phyloP scores from a whole-genome alignment of 495 filamentous ascomycete genomes.

The Trichoderma reesei region DNA sequence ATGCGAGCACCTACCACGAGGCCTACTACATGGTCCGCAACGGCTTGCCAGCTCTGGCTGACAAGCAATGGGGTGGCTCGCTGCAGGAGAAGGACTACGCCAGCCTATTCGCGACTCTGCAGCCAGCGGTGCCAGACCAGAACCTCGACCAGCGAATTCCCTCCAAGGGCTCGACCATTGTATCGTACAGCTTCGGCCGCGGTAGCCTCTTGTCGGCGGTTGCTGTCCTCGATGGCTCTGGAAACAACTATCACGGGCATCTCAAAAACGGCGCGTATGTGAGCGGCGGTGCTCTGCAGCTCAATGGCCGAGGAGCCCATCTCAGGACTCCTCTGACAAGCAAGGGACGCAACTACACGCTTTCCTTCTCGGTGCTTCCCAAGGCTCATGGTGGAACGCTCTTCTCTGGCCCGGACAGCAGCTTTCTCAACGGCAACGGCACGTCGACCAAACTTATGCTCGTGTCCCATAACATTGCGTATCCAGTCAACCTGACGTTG shows the following conservation, averaged over 20 bases:
- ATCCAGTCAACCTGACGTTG: slow-evolving; percentile 29
- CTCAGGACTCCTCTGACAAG: slow-evolving; percentile 29
- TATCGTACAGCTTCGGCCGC: slow-evolving; percentile 13
- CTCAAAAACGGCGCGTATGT: slow-evolving; percentile 12
- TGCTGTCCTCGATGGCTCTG: slow-evolving; percentile 27
- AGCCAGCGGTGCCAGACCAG: slow-evolving; percentile 32
- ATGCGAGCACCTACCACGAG: slow-evolving; percentile 46
- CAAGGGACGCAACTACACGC: slow-evolving; percentile 36
- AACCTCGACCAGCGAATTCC: slow-evolving; percentile 36
- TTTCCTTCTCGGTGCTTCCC: slow-evolving; percentile 28
- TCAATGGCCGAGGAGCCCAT: background rate
- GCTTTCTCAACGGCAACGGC: slow-evolving; percentile 21
- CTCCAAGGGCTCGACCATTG: slow-evolving; percentile 29
- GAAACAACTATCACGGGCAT: slow-evolving; percentile 29
- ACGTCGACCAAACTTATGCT: slow-evolving; percentile 27
- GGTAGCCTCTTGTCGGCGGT: slow-evolving; percentile 16
- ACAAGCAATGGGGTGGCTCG: slow-evolving; percentile 36
- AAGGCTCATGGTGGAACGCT: slow-evolving; percentile 21
- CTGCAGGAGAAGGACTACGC: slow-evolving; percentile 31
- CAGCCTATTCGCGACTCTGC: slow-evolving; percentile 28
- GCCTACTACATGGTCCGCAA: slow-evolving; percentile 43
- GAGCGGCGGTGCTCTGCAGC: slow-evolving; percentile 5
- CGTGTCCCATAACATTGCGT: slow-evolving; percentile 28
- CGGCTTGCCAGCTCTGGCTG: slow-evolving; percentile 32
- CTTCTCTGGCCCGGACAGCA: slow-evolving; percentile 34